A percentile compares a stretch with the other conserved stretches of the same genome.
Conservation (phyloP, 495 filamentous ascomycete species). For the Lasiosphaeris hirsuta region DNA sequence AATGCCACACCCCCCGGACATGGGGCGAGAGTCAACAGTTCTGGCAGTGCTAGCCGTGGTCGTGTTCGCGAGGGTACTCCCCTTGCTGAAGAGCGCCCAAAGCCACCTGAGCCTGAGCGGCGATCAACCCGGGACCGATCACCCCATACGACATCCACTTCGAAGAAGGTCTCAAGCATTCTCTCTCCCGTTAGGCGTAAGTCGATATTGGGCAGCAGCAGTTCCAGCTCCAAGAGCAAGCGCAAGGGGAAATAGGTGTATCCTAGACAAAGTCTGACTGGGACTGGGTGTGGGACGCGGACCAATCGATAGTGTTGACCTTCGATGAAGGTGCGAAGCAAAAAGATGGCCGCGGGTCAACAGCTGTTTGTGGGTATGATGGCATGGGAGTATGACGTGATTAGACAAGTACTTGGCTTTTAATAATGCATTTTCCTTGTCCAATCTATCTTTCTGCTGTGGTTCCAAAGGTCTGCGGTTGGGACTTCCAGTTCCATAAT, state of each 20-base stretch:
- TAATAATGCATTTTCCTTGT: conserved; percentile 20
- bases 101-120: conserved; percentile 21
- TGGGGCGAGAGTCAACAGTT: conserved; percentile 10
- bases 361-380: not conserved
- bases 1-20: conserved; percentile 17
- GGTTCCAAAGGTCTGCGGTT: not conserved
- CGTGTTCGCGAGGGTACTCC: conserved; percentile 9
- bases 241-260: conserved; percentile 21
- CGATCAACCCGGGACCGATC: conserved; percentile 19
- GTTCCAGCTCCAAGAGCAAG: conserved; percentile 24
- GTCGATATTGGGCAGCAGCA: conserved; percentile 13
- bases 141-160: conserved; percentile 10
- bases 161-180: conserved; percentile 25
- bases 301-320: conserved; percentile 1
- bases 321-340: not conserved
- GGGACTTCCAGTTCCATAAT: not conserved
- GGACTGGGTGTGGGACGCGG: not conserved
- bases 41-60: conserved; percentile 9
- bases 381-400: conserved; percentile 17
- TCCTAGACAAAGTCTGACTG: not conserved
- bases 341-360: not conserved
- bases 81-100: conserved; percentile 23
- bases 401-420: conserved; percentile 23
- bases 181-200: conserved; percentile 30
- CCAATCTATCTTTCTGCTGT: not conserved